Evolutionary conservation across 2,329 filamentous ascomycete species (phyloP).

Genomic region (Colletotrichum sp.): DNA sequence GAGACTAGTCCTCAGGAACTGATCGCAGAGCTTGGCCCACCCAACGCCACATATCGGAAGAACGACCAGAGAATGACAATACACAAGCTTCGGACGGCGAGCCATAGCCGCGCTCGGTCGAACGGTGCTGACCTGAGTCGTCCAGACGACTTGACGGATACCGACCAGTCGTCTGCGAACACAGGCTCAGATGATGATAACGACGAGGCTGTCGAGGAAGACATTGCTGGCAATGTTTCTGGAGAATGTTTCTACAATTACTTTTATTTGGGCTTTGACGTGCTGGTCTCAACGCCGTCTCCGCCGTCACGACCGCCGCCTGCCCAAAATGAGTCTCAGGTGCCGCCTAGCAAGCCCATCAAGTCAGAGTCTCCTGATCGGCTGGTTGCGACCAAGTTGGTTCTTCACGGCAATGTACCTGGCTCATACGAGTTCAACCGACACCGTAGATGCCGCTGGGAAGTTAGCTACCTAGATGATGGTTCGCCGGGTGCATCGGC

Average conservation of each 20-base stretch:
- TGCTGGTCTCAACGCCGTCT: conserved; percentile 82
- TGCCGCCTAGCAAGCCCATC: conserved; percentile 35
- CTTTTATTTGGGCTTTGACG: conserved; percentile 93
- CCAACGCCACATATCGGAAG: conserved; percentile 92
- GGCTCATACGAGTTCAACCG: conserved; percentile 97
- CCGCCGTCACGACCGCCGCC: conserved; percentile 69
- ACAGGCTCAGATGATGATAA: conserved; percentile 72
- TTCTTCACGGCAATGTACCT: conserved; percentile 92
- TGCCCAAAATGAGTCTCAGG: conserved; percentile 27
- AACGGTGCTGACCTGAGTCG: conserved; percentile 48
- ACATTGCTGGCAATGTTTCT: conserved; percentile 57
- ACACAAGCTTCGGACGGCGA: conserved; percentile 67
- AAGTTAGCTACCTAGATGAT: conserved; percentile 64
- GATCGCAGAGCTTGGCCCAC: conserved; percentile 87
- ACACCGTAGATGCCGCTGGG: conserved; percentile 89
- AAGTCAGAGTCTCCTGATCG: conserved; percentile 59
- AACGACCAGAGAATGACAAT: conserved; percentile 89
- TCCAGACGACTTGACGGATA: conserved; percentile 68
- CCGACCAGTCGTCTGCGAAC: conserved; percentile 76
- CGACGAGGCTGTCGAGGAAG: conserved; percentile 62
- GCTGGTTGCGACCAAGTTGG: conserved; percentile 87
- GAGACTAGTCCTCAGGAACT: conserved; percentile 93
- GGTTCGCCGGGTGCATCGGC: conserved; percentile 49
- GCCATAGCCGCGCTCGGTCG: conserved; percentile 53
- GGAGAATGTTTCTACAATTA: conserved; percentile 96